These are phyloP conservation scores for Trichoderma virens DNA, from an alignment of 495 filamentous ascomycete genomes.

Conservation along the genomic window DNA sequence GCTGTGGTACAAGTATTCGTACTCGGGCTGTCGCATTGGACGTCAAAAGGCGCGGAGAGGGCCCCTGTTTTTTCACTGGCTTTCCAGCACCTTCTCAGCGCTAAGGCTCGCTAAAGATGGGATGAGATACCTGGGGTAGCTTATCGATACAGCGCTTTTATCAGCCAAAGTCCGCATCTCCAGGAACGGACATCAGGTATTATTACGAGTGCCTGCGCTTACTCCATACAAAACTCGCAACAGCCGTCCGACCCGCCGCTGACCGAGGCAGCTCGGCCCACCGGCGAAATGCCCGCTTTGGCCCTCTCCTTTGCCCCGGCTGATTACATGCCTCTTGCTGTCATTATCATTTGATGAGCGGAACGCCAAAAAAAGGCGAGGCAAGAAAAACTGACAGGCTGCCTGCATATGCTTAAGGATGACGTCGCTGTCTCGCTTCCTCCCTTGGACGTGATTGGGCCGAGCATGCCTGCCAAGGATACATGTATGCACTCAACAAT, in stretches of 20 bases:
- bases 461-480: not conserved
- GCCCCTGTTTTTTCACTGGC: not conserved
- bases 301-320: not conserved
- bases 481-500: not conserved
- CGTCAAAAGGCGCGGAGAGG: not conserved
- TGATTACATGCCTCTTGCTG: not conserved
- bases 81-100: not conserved
- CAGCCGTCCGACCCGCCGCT: not conserved
- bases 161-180: not conserved
- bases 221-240: too few species aligned
- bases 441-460: not conserved
- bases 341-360: too few species aligned
- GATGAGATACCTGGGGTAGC: not conserved
- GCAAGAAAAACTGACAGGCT: not conserved
- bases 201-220: too few species aligned
- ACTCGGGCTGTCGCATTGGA: not conserved
- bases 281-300: not conserved
- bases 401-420: not conserved
- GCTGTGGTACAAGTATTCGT: not conserved
- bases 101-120: not conserved
- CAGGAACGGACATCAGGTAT: too few species aligned
- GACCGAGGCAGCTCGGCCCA: constrained; percentile 4
- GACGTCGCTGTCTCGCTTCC: not conserved
- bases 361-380: too few species aligned
- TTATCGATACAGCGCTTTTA: not conserved